Conservation (phyloP, 345 rosid genomes). For the Populus euphratica region DNA sequence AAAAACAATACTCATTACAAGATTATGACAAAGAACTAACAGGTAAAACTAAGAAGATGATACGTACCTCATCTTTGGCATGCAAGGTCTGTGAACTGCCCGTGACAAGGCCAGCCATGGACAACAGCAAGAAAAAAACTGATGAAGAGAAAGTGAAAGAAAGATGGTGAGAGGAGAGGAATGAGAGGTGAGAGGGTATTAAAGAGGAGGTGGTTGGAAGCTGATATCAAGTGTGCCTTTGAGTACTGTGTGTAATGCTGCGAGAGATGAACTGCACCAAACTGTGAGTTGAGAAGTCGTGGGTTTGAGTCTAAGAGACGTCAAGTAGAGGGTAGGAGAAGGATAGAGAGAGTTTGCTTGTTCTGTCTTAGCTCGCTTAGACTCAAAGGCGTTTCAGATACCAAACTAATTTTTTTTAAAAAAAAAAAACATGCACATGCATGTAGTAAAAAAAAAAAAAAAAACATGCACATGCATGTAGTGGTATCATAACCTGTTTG, state of each 20-base stretch:
- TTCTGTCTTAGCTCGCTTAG: constrained; percentile 22
- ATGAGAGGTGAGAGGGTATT: constrained; percentile 1
- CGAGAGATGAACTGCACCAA: constrained; percentile 43
- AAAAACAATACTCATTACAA: background rate
- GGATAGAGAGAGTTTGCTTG: constrained; percentile 17
- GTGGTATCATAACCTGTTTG: too few relatives aligned
- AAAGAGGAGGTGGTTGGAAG: constrained; percentile 3
- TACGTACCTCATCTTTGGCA: constrained; percentile 35
- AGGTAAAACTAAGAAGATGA: background rate
- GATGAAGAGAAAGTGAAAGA: constrained; percentile 18
- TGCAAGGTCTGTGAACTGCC: constrained; percentile 32
- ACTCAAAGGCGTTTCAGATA: constrained; percentile 24
- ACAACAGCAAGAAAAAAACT: constrained; percentile 7
- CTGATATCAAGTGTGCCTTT: background rate
- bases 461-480: background rate
- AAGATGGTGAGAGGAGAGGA: constrained; percentile 20
- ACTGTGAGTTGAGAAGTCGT: constrained; percentile 81
- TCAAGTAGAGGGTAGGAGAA: constrained; percentile 18
- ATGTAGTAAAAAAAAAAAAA: too few relatives aligned
- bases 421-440: background rate
- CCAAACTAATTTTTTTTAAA: background rate
- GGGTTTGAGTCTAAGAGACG: constrained; percentile 63
- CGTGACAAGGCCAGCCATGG: constrained; percentile 53
- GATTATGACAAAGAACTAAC: background rate
- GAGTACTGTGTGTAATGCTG: constrained; percentile 1